Conservation (phyloP, 352 stramenopile species). For the Phytopythium helicoides region DNA sequence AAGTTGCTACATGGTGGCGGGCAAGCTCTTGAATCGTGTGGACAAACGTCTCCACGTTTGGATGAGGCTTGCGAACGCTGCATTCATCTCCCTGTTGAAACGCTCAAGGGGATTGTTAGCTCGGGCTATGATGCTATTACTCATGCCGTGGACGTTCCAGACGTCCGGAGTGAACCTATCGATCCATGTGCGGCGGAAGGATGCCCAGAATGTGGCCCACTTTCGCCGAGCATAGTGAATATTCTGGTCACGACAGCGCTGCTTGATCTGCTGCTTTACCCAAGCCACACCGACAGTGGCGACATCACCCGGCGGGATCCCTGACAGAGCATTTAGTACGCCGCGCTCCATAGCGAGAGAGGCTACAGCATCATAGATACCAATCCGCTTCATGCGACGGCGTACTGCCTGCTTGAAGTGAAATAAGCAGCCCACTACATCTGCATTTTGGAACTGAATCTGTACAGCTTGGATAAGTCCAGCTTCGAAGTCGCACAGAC, state of each 20-base stretch:
- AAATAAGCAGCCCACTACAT: conserved; percentile 13
- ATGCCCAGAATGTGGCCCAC: no score
- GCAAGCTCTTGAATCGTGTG: no score
- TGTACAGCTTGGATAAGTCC: conserved; percentile 9
- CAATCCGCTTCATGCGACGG: conserved; percentile 10
- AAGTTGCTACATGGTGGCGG: no score
- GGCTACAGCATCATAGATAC: conserved; percentile 7
- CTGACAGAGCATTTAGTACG: conserved; percentile 4
- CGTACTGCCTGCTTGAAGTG: conserved; percentile 23
- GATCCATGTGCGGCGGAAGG: no score
- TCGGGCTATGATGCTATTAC: conserved; percentile 4
- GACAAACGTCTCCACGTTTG: no score
- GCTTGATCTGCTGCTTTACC: conserved; percentile 5
- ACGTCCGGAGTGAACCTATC: no score
- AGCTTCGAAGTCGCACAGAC: conserved; percentile 17
- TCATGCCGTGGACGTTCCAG: conserved; percentile 7
- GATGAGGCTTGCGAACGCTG: conserved; percentile 8
- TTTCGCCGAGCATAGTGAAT: no score
- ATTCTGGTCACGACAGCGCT: no score
- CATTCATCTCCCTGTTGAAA: conserved; percentile 17
- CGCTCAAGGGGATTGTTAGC: conserved; percentile 20
- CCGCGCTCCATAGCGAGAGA: background rate
- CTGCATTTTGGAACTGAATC: conserved; percentile 9
- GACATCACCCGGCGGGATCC: conserved; percentile 4
- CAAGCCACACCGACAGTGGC: background rate